Base-by-base conservation (phyloP, 2,329 filamentous ascomycete species). In the Sclerotinia borealis region DNA sequence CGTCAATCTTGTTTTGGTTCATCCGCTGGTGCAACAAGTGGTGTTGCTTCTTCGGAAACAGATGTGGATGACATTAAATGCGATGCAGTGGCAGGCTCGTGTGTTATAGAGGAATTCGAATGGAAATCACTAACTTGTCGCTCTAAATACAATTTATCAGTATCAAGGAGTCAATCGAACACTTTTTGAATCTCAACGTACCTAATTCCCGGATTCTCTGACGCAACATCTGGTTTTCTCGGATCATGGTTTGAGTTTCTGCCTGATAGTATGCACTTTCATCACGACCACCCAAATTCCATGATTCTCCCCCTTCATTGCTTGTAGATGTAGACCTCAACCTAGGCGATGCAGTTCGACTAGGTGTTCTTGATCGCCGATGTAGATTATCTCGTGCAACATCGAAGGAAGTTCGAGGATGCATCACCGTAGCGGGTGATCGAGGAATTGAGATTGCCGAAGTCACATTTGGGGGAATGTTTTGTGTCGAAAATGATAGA, bases 221-320 rank as follows among this genome's bases (percentile, higher is more conserved):
- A 66, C 88, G 86, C 59, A 93, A 78, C 90, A 93, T 92, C 76
- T 93, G 90, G 69, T 93, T 93, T 77, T 93, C 90, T 31, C 90
- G 81, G 27, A 86, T 83, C 70, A 93, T 76, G 77, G 85, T 92
- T 76, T 91, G 88, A 1, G 89, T 91, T 76, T 93, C 90, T 5
- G 90, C 90, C 74, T 92, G 89, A 71, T 93, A 93, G 74, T 92
- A 92, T 0, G 88, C 87, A 67, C 83, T 87, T 73, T 93, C 90
- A 70, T 92, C 90, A 22, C 89, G 80, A 9, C 83, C 83, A n/a
- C 83, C 83, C 1, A 89, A 79, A 54, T 82, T 76, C 77, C 82
- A 85, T 36, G 73, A 69, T 59, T 91, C 87, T 39, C 81, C 82
- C 59, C 79, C 81, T 62, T 88, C 85, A 22, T 76, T 81, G 63